phyloP scores from a whole-genome alignment of 495 filamentous ascomycete species.

The Aspergillus funiculosus region DNA sequence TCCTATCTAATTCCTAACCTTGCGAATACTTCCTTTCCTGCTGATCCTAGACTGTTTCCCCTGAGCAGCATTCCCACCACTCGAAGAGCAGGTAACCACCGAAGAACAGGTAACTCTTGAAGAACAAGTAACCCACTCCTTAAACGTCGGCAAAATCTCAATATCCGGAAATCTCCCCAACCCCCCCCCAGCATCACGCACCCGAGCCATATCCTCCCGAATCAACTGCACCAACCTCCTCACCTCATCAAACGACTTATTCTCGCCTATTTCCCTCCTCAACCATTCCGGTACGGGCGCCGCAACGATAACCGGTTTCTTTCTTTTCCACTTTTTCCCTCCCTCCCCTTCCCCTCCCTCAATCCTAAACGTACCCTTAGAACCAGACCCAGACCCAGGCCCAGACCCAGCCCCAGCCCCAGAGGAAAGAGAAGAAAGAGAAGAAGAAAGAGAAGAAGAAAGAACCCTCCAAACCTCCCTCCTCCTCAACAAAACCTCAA shows the following conservation, averaged over 20 bases:
- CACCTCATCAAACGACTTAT: slow-evolving; percentile 31
- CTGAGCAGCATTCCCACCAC: too few species aligned
- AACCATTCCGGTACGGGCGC: slow-evolving; percentile 36
- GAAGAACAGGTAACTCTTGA: background rate
- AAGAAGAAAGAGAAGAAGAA: background rate
- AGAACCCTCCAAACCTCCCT: slow-evolving; percentile 16
- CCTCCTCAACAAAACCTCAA: slow-evolving; percentile 25
- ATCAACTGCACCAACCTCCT: slow-evolving; percentile 18
- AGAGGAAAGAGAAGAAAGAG: background rate
- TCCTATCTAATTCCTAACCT: too few species aligned
- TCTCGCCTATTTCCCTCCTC: slow-evolving; percentile 17
- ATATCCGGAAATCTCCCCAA: slow-evolving; percentile 53
- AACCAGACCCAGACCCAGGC: too few species aligned
- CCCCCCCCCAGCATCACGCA: background rate
- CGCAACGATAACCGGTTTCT: slow-evolving; percentile 19
- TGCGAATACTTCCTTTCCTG: too few species aligned
- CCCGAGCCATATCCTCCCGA: slow-evolving; percentile 12
- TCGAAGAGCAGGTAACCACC: too few species aligned
- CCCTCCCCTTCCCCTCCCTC: background rate
- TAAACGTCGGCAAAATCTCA: slow-evolving; percentile 58
- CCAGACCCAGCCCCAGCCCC: too few species aligned
- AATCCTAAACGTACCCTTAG: background rate
- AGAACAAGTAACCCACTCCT: slow-evolving; percentile 17
- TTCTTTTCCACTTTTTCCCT: background rate
- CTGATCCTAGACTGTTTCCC: too few species aligned